Evolutionary conservation across 169 alveolate genomes (phyloP).

Genomic region (Eimeria sp.): DNA sequence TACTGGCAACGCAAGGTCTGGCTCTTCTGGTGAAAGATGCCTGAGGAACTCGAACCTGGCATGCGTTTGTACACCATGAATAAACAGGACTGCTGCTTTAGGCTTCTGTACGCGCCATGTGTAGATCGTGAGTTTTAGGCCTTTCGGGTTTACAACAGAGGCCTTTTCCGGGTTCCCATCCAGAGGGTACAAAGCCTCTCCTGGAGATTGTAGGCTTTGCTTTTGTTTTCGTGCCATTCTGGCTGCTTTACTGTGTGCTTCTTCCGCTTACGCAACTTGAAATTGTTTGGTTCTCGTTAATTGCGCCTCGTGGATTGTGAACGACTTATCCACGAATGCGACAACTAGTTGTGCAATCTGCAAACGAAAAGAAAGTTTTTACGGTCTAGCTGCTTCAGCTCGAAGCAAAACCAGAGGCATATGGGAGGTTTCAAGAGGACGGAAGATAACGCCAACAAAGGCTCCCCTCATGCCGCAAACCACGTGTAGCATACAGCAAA

Average conservation of each 20-base stretch:
- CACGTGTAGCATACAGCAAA: neutral
- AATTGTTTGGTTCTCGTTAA: neutral
- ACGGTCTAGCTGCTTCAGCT: neutral
- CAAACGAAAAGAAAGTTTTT: neutral
- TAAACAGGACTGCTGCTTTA: slow-evolving; percentile 39
- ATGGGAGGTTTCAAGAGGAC: neutral
- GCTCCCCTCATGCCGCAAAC: neutral
- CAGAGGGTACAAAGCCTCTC: slow-evolving; percentile 54
- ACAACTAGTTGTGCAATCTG: neutral
- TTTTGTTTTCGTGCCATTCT: neutral
- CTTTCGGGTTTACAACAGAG: slow-evolving; percentile 21
- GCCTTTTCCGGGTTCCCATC: slow-evolving; percentile 71
- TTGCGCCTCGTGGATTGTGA: neutral
- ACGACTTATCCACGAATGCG: neutral
- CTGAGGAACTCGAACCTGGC: slow-evolving; percentile 77
- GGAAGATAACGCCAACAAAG: neutral
- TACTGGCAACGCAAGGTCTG: slow-evolving; percentile 22
- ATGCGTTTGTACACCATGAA: slow-evolving; percentile 79
- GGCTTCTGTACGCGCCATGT: slow-evolving; percentile 76
- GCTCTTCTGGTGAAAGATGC: slow-evolving; percentile 40
- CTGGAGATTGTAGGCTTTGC: slow-evolving; percentile 19
- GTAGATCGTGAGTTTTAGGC: slow-evolving; percentile 65
- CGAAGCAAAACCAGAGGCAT: neutral
- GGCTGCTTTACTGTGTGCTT: neutral
- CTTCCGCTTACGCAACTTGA: neutral